Percentiles rank a stretch among this genome's conserved stretches.
These are phyloP conservation scores for Stephania yunnanensis DNA, from an alignment of 164 flowering plant species.

Conservation along the genomic window DNA sequence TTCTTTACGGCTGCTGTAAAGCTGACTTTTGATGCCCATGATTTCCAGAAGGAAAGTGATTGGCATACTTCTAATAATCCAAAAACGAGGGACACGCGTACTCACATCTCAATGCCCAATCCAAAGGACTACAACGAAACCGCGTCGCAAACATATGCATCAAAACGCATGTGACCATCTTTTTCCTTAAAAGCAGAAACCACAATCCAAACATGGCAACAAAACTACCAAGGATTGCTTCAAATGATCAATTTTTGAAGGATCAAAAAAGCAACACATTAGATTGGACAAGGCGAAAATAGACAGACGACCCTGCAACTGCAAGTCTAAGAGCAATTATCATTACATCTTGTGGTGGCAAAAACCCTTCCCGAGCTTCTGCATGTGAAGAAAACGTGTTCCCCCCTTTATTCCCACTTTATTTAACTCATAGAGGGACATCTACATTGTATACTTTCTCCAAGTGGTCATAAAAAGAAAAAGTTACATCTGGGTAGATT, in stretches of 20 bases:
- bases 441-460: neutral
- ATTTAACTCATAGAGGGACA: neutral
- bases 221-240: neutral
- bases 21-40: too few relatives aligned
- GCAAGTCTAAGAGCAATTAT: neutral
- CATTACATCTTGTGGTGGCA: neutral
- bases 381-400: neutral
- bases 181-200: too few relatives aligned
- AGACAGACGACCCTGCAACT: neutral
- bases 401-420: neutral
- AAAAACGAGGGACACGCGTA: too few relatives aligned
- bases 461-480: neutral
- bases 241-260: neutral
- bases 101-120: too few relatives aligned
- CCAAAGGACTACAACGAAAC: too few relatives aligned
- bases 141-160: too few relatives aligned
- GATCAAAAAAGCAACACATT: neutral
- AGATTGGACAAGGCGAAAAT: neutral
- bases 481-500: neutral
- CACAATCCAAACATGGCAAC: too few relatives aligned
- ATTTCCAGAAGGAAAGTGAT: too few relatives aligned
- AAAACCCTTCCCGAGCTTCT: neutral
- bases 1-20: too few relatives aligned
- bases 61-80: too few relatives aligned
- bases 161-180: too few relatives aligned